These are phyloP conservation scores for Tylopilus plumbeoviolaceoides DNA, from an alignment of 768 basidiomycete genomes.

Conservation along the genomic window DNA sequence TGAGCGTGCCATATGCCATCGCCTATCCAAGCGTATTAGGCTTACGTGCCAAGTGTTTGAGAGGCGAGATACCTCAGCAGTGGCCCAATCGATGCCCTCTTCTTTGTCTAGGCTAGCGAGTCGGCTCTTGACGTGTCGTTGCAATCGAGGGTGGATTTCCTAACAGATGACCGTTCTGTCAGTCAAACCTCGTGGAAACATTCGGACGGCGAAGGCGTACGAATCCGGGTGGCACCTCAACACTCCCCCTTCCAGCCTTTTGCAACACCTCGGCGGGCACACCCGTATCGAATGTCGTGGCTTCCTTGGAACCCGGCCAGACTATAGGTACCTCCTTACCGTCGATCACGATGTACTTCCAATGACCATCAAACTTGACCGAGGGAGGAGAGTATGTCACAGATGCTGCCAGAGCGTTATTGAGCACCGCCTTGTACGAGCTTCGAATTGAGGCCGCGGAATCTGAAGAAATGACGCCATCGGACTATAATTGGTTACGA, in stretches of 20 bases:
- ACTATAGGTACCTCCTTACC: slow-evolving; percentile 24
- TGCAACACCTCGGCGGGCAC: slow-evolving; percentile 48
- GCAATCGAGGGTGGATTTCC: slow-evolving; percentile 77
- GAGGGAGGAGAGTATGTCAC: slow-evolving; percentile 45
- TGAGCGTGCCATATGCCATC: slow-evolving; percentile 81
- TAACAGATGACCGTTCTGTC: slow-evolving; percentile 24
- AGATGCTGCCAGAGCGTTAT: slow-evolving; percentile 51
- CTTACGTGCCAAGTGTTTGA: neutral
- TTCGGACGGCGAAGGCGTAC: slow-evolving; percentile 40
- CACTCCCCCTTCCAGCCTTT: slow-evolving; percentile 64
- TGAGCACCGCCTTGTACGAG: slow-evolving; percentile 59
- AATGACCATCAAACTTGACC: slow-evolving; percentile 62
- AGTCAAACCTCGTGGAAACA: neutral
- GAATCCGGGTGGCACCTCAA: slow-evolving; percentile 53
- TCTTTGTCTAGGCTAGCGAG: slow-evolving; percentile 65
- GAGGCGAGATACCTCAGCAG: slow-evolving; percentile 62
- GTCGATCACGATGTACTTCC: slow-evolving; percentile 37
- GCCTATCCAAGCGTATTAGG: slow-evolving; percentile 43
- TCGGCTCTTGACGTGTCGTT: slow-evolving; percentile 75
- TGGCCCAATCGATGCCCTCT: slow-evolving; percentile 82
- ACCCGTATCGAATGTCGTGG: slow-evolving; percentile 65
- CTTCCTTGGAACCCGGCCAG: slow-evolving; percentile 60
- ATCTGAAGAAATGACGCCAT: slow-evolving; percentile 43
- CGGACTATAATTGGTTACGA: slow-evolving; percentile 14
- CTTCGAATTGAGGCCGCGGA: slow-evolving; percentile 49